Evolutionary conservation across 1,139 yeast genomes (phyloP), one percentile per base, ranked within the genome.

Genomic region (Magnusiomyces fungicola): DNA sequence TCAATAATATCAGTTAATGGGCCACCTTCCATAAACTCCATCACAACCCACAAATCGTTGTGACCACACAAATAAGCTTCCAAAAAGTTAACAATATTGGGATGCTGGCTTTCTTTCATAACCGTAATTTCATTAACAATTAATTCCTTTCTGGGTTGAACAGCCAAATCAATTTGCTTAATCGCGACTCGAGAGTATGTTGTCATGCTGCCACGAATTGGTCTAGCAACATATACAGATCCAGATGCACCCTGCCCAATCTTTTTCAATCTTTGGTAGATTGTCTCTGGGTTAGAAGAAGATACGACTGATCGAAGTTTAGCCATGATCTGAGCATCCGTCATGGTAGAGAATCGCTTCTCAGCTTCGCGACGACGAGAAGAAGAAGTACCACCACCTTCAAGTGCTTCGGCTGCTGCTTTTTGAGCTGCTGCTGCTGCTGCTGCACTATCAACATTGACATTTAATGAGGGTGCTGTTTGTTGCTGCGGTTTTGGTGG

Each of bases 161-260:
- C 84, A 57, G 86, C 88, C 54, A 92, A 70, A 60, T 89, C 92
- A 90, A 92, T 92, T 70, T 90, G 96, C 67, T 92, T 92, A 58
- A 92, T 87, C 2, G 98, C 98, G n/a, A 72, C 75, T 39, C 65
- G 61, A 22, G 61, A 57, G 44, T 61, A 61, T 37, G 45, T 45
- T 30, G 55, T 53, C 52, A 58, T 53, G 32, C 49, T 51, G 46
- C 61, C 63, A 51, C 74, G 69, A 53, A 81, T 68, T 36, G 88
- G 79, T 59, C 81, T 80, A 0, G 97, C 98, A 49, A 92, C 76
- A 62, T 87, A 94, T 22, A 94, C 99, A 1, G 92, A 85, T 18
- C 99, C 99, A 54, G 92, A 81, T 0, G 98, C 99, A 61, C 99
- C 99, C 70, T 94, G 98, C n/a, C 99, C 99, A 2, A 97, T 96